These are phyloP conservation scores for Sporisorium graminicola DNA, from an alignment of 1,284 basidiomycete genomes.

Conservation along the genomic window DNA sequence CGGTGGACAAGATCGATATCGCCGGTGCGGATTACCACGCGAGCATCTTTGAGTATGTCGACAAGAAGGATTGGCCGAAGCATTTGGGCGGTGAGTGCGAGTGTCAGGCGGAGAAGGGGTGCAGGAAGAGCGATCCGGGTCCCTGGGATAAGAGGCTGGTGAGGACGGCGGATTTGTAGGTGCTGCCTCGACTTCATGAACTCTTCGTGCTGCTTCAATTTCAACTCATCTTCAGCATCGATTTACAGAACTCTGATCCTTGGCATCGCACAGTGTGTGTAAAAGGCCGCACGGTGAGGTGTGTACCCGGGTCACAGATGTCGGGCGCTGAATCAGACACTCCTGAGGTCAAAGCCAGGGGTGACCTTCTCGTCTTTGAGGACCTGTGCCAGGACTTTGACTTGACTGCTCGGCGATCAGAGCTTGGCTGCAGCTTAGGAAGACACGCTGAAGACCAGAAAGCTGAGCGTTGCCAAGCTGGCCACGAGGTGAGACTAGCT, in stretches of 20 bases:
- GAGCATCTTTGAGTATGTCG: slow-evolving; percentile 54
- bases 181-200: neutral
- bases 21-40: slow-evolving; percentile 55
- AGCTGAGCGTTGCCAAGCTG: no score
- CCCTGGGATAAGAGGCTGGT: slow-evolving; percentile 58
- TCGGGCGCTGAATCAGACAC: no score
- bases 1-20: slow-evolving; percentile 67
- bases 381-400: no score
- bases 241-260: no score
- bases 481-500: neutral
- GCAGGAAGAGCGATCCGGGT: slow-evolving; percentile 52
- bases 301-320: no score
- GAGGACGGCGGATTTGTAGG: slow-evolving; percentile 16
- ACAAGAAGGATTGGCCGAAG: slow-evolving; percentile 57
- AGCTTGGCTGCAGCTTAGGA: no score
- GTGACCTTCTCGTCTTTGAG: no score
- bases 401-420: no score
- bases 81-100: slow-evolving; percentile 61
- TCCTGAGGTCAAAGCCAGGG: no score
- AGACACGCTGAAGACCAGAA: no score
- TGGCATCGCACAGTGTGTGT: no score
- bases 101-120: slow-evolving; percentile 42
- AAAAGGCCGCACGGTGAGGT: no score
- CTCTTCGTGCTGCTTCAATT: neutral
- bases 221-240: neutral